phyloP scores from a whole-genome alignment of 75 land plant genomes.

The Sequoiadendron giganteum region DNA sequence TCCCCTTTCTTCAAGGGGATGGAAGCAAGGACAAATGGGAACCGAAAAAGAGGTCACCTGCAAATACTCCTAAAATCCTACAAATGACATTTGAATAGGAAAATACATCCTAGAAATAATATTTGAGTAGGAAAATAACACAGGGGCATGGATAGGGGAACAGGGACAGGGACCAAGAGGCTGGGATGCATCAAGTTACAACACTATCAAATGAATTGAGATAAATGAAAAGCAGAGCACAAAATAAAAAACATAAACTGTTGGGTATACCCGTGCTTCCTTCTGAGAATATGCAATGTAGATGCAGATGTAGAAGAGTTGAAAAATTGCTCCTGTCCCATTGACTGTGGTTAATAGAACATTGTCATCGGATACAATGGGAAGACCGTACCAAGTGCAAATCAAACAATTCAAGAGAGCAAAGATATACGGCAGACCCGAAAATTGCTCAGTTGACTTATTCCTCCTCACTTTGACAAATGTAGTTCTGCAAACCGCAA shows the following conservation, averaged over 20 bases:
- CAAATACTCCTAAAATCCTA: background rate
- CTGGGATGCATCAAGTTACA: background rate
- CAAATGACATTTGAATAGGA: background rate
- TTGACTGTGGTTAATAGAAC: constrained; percentile 75
- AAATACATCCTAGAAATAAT: background rate
- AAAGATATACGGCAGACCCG: constrained; percentile 85
- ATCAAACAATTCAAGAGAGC: constrained; percentile 83
- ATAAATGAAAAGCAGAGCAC: background rate
- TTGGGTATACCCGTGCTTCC: constrained; percentile 6
- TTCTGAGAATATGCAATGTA: constrained; percentile 53
- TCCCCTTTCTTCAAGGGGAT: too few species aligned
- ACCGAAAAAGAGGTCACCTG: background rate
- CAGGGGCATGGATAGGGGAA: background rate
- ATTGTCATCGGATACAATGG: constrained; percentile 49
- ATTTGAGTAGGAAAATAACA: background rate
- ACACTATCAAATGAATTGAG: background rate
- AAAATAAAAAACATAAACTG: background rate
- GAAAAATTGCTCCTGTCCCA: constrained; percentile 70
- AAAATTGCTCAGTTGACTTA: constrained; percentile 81
- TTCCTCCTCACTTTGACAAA: constrained; percentile 65
- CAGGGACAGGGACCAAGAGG: background rate
- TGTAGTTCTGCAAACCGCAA: constrained; percentile 61
- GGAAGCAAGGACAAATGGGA: too few species aligned
- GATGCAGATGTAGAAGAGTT: constrained; percentile 48
- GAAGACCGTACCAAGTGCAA: constrained; percentile 77